phyloP scores from a whole-genome alignment of 2,329 filamentous ascomycete species.

The Stylonectria norvegica region DNA sequence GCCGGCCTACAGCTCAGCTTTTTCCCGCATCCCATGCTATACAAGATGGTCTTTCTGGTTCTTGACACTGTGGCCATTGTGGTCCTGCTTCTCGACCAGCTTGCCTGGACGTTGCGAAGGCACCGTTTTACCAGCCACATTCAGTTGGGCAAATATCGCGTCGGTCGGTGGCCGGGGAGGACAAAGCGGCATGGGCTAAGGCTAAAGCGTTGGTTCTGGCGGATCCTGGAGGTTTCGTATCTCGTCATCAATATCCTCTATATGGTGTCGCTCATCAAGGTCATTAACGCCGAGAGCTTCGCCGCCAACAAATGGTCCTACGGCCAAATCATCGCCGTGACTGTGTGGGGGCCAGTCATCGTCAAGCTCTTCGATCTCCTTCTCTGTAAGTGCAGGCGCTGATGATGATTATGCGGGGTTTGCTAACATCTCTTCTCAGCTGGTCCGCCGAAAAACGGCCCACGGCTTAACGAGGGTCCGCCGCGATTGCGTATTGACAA shows the following conservation, averaged over 20 bases:
- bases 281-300: conserved; percentile 36
- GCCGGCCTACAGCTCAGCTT: conserved; percentile 34
- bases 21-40: conserved; percentile 37
- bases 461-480: conserved; percentile 34
- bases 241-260: conserved; percentile 39
- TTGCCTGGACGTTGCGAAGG: conserved; percentile 37
- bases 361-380: conserved; percentile 38
- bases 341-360: conserved; percentile 39
- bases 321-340: conserved; percentile 39
- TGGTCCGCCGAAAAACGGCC: conserved; percentile 37
- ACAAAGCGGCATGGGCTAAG: conserved; percentile 28
- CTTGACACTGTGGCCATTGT: conserved; percentile 36
- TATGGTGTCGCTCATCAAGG: conserved; percentile 34
- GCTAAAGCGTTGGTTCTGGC: conserved; percentile 33
- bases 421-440: conserved; percentile 27
- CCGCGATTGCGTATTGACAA: conserved; percentile 39
- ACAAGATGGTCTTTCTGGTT: conserved; percentile 37
- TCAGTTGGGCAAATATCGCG: conserved; percentile 29
- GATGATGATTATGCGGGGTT: background rate
- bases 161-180: conserved; percentile 32
- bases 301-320: conserved; percentile 35
- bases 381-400: conserved; percentile 30
- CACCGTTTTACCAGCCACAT: conserved; percentile 32
- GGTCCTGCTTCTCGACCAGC: conserved; percentile 32
- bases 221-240: conserved; percentile 34